These are phyloP conservation scores for Symbiotaphrina buchneri DNA, from an alignment of 495 filamentous ascomycete species.

Conservation along the genomic window DNA sequence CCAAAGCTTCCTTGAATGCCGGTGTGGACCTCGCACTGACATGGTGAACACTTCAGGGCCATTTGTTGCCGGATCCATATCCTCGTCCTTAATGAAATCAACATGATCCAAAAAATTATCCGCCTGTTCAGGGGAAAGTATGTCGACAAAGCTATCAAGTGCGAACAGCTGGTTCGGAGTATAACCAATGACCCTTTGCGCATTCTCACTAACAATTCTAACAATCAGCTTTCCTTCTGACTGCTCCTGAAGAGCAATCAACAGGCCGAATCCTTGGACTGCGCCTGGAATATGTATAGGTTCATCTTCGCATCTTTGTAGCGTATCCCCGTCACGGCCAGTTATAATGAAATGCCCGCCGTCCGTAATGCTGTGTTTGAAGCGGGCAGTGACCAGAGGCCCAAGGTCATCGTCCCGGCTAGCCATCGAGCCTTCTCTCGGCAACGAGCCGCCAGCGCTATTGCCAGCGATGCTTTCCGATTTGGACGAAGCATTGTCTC, in stretches of 20 bases:
- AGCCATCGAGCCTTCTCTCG: no score
- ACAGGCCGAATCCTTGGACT: slow-evolving; percentile 64
- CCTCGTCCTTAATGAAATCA: slow-evolving; percentile 67
- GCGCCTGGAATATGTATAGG: slow-evolving; percentile 84
- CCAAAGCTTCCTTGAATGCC: slow-evolving; percentile 48
- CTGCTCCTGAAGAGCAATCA: slow-evolving; percentile 58
- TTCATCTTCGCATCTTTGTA: slow-evolving; percentile 79
- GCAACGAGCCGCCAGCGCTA: no score
- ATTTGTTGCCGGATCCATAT: slow-evolving; percentile 42
- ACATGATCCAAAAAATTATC: slow-evolving; percentile 71
- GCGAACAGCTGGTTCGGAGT: slow-evolving; percentile 57
- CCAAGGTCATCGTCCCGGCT: no score
- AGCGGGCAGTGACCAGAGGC: slow-evolving; percentile 48
- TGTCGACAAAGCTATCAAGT: slow-evolving; percentile 52
- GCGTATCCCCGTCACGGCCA: slow-evolving; percentile 40
- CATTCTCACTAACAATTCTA: slow-evolving; percentile 74
- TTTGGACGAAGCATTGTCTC: no score
- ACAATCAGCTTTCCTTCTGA: slow-evolving; percentile 43
- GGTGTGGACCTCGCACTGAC: slow-evolving; percentile 31
- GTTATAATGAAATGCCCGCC: slow-evolving; percentile 74
- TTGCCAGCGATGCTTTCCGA: no score
- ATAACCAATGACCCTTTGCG: slow-evolving; percentile 52
- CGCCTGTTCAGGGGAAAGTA: slow-evolving; percentile 60
- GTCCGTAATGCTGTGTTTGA: slow-evolving; percentile 58
- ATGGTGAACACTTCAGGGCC: slow-evolving; percentile 79